Evolutionary conservation across 257 asterid genomes (phyloP), one percentile per base, ranked within the genome.

Genomic region (Solanum tacnaense): DNA sequence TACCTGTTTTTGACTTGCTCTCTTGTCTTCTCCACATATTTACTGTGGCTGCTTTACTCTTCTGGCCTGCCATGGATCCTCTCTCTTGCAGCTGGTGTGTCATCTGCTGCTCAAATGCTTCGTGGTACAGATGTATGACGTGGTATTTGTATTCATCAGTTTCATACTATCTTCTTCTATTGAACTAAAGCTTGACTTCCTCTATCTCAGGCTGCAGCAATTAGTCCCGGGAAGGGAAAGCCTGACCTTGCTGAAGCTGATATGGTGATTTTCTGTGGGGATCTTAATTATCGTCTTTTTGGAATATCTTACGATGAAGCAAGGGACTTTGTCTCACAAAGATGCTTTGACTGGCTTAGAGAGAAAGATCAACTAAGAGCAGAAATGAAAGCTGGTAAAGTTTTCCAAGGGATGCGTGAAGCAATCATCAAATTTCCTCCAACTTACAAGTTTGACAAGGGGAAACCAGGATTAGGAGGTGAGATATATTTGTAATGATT

Each of bases 231-330:
- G 21, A 95, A 94, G 87, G 95, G 95, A 81, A 95, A 89, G 90
- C 97, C 98, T 70, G 99, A 96, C 87, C 96, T 97, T 62, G 97
- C 98, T 86, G 99, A 96, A 84, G 98, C 99, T 49, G 99, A 97
- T 89, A 86, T 97, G 94, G 92, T 97, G 36, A 88, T 96, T 88
- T 94, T 96, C 89, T 91, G 88, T 52, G 99, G 99, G 16, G 99
- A 97, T 92, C 95, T 96, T 72, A 96, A 97, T 85, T 97, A 97
- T 89, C 98, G 99, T 25, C 96, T 97, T 74, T 96, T 94, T 87
- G 99, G 99, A 23, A 97, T 97, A 94, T 92, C 99, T 5, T 97
- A 97, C 31, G 99, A 96, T 58, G 99, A 97, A 89, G 99, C 98
- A 21, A 94, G 99, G 89, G 99, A 97, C 88, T 94, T 97, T 20